Evolutionary conservation across 495 filamentous ascomycete genomes (phyloP), one percentile per base, ranked within the genome.

Genomic region (Tuber umbilicatum): DNA sequence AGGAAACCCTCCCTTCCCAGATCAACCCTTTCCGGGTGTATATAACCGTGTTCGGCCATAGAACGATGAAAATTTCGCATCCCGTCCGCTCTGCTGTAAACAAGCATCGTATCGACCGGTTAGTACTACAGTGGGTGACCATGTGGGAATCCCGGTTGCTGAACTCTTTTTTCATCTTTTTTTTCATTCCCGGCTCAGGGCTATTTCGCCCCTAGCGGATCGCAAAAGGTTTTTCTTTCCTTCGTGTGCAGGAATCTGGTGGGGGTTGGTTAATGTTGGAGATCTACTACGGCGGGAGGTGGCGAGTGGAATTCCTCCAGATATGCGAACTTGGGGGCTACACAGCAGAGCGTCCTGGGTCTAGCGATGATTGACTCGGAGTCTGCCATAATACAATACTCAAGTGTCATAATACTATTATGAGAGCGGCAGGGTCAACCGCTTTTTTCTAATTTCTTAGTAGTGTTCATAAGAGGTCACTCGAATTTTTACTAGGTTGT

Each of bases 81-180:
- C 45, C 45, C 45, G 45, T 50, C 45, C 45, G 45, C 45, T 50
- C 45, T 50, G 45, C 45, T 21, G 45, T n/a, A 50, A 50, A 50
- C 38, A 70, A 70, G 69, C 27, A 70, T 40, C 35, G 69, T 70
- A 70, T 70, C 69, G 38, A 39, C 69, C 43, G 38, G 69, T 70
- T 70, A 70, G 69, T 41, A 70, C 69, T 70, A 43, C 69, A 70
- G 69, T 70, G 69, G 69, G 69, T 70, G 38, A 70, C 38, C 69
- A 70, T 70, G 69, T 70, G 38, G 69, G 38, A 70, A 70, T 70
- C 69, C 35, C n/a, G 40, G 70, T 41, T 71, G 45, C 70, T 71
- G 70, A 41, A 41, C 70, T 71, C 70, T 71, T 71, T 39, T 10
- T 60, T 14, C 4, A 31, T 27, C 4, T 31, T 71, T 35, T 47